Percentiles rank a stretch among this genome's conserved stretches.
phyloP scores from a whole-genome alignment of 2,329 filamentous ascomycete species.

The Colletotrichum acutatum region DNA sequence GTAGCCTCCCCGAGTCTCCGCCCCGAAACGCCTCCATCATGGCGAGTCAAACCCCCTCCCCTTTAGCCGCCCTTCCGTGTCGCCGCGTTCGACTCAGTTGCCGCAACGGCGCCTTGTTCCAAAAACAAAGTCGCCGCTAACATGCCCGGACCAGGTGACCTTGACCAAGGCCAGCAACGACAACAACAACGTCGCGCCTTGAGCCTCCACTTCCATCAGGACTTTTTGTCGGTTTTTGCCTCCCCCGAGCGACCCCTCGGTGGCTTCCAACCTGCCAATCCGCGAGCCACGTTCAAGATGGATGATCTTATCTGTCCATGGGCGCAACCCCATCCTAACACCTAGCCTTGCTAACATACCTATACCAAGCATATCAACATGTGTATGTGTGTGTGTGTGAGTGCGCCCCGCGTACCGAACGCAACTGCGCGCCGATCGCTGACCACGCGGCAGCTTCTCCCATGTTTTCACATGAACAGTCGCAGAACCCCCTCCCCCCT shows the following conservation, averaged over 20 bases:
- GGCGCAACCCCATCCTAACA: neutral
- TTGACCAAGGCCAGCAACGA: conserved; percentile 8
- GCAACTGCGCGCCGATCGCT: conserved; percentile 23
- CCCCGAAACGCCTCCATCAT: conserved; percentile 24
- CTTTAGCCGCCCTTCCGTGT: conserved; percentile 11
- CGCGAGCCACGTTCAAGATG: neutral
- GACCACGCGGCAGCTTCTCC: conserved; percentile 23
- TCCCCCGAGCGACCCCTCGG: neutral
- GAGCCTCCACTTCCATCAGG: conserved; percentile 19
- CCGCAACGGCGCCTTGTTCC: conserved; percentile 27
- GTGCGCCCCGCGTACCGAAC: conserved; percentile 23
- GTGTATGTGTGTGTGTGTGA: conserved; percentile 3
- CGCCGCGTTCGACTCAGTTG: conserved; percentile 19
- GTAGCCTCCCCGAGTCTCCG: conserved; percentile 19
- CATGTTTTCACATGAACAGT: conserved; percentile 6
- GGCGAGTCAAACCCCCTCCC: conserved; percentile 13
- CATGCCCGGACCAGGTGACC: conserved; percentile 5
- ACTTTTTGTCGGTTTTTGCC: neutral
- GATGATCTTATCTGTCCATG: conserved; percentile 4
- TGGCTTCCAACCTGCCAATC: neutral
- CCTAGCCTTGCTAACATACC: too few relatives aligned
- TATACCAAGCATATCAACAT: neutral
- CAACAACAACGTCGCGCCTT: conserved; percentile 17
- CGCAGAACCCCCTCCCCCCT: neutral
- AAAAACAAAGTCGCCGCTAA: conserved; percentile 15